Base-by-base conservation (phyloP, 2,329 filamentous ascomycete species). In the Cryphonectria radicalis region DNA sequence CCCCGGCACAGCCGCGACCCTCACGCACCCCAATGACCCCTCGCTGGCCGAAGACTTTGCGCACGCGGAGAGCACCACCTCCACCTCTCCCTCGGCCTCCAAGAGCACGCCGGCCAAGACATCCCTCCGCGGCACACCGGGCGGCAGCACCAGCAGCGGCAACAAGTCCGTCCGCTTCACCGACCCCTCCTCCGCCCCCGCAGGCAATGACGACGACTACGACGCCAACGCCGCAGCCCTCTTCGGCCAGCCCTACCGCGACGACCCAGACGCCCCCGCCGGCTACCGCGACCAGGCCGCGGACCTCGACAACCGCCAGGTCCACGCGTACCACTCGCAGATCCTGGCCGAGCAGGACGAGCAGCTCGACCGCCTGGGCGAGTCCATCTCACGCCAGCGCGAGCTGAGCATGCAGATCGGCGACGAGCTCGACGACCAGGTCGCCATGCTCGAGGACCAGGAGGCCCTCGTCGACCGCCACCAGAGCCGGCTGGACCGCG, bases 351-450 rank as follows among this genome's bases (percentile, higher is more conserved):
- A 98, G 73, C 96, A 99, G 82, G 96, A 99, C 79, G 92, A 93
- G 75, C 94, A 97, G 80, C 87, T 99, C n/a, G 95, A 98, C 80
- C 86, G 88, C 13, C 84, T 99, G 4, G 93, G 95, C n/a, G 89
- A 90, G 77, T 93, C 90, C 71, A 98, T 99, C 76, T 89, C 93
- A 4, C 89, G 96, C 55, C 96, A 98, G 84, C 87, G 97, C 66
- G 93, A 98, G 83, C 86, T 99, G 73, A 95, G 92, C 79, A 97
- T 98, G 84, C 93, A 96, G 83, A 98, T 99, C 77, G 95, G 96
- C 42, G 93, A 98, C 80, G 96, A 99, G 85, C 86, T 99, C 50
- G 96, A 98, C 77, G 92, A 90, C 76, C 96, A 99, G 77, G 92
- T 97, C 53, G 87, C 92, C 76, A 86, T 99, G 85, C 85, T 99